These are phyloP conservation scores for Lactarius indigo DNA, from an alignment of 768 basidiomycete genomes.

Conservation along the genomic window DNA sequence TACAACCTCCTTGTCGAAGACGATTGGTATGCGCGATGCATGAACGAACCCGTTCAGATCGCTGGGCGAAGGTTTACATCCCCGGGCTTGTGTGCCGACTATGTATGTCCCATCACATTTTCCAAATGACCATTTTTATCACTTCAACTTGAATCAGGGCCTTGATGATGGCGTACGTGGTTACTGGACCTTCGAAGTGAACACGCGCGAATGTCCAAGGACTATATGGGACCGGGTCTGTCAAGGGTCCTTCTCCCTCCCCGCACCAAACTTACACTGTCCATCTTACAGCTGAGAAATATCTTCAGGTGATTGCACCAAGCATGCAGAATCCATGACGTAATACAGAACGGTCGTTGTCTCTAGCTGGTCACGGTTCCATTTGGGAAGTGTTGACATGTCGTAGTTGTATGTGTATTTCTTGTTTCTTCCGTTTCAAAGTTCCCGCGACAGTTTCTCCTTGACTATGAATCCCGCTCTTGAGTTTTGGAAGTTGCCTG, in stretches of 20 bases:
- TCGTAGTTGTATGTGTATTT: neutral
- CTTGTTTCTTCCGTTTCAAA: neutral
- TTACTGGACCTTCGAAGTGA: constrained; percentile 17
- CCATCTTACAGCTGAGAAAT: constrained; percentile 3
- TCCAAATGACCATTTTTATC: neutral
- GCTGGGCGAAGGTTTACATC: constrained; percentile 1
- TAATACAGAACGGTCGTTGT: no score
- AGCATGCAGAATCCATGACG: neutral
- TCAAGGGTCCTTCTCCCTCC: neutral
- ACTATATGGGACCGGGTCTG: constrained; percentile 22
- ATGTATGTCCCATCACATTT: constrained; percentile 4
- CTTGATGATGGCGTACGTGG: constrained; percentile 18
- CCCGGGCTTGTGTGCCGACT: constrained; percentile 4
- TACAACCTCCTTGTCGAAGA: constrained; percentile 27
- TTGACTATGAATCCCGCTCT: no score
- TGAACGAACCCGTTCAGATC: constrained; percentile 4
- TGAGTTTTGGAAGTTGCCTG: no score
- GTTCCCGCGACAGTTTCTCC: neutral
- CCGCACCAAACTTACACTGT: neutral
- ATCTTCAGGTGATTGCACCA: neutral
- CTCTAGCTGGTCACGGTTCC: neutral
- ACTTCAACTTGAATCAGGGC: constrained; percentile 8
- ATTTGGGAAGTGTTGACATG: neutral
- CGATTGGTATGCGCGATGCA: constrained; percentile 29
- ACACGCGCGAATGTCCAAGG: constrained; percentile 16